These are phyloP conservation scores for Saccharomyces hybrid DNA, from an alignment of 1,139 yeast genomes.

Conservation along the genomic window DNA sequence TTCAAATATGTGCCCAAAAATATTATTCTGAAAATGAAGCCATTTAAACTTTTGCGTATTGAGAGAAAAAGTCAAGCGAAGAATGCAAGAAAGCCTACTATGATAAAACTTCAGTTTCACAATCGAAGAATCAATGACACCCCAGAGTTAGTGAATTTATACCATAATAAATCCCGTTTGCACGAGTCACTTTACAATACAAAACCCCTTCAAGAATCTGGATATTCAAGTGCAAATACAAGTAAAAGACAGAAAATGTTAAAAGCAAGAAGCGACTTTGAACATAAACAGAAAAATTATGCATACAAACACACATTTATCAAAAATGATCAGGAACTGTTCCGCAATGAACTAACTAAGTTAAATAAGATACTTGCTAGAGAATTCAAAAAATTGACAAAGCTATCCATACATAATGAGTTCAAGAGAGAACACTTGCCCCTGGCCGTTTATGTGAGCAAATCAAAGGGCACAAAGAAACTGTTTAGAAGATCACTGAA, in stretches of 20 bases:
- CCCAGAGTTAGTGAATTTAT: conserved; percentile 20
- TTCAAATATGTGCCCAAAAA: conserved; percentile 28
- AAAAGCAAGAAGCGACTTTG: conserved; percentile 12
- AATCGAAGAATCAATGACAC: conserved; percentile 25
- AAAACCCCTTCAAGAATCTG: conserved; percentile 1
- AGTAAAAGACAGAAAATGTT: conserved; percentile 6
- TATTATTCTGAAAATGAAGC: conserved; percentile 23
- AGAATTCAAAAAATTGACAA: conserved; percentile 19
- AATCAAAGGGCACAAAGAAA: conserved; percentile 14
- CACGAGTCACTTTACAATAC: conserved; percentile 2
- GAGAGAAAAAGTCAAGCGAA: conserved; percentile 9
- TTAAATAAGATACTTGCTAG: conserved; percentile 18
- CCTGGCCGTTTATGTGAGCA: conserved; percentile 21
- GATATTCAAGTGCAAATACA: background rate
- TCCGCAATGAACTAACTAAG: conserved; percentile 17
- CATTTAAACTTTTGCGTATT: conserved; percentile 22
- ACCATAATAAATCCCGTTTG: conserved; percentile 5
- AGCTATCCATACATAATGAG: conserved; percentile 18
- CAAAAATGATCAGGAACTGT: conserved; percentile 21
- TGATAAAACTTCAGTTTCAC: conserved; percentile 26
- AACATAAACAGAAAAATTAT: conserved; percentile 13
- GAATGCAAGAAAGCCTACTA: conserved; percentile 5
- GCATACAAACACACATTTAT: conserved; percentile 21
- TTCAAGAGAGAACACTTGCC: conserved; percentile 17
- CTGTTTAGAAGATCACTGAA: conserved; percentile 14